phyloP scores from a whole-genome alignment of 192 early-diverging fungal genomes.

The Physocladia obscura region DNA sequence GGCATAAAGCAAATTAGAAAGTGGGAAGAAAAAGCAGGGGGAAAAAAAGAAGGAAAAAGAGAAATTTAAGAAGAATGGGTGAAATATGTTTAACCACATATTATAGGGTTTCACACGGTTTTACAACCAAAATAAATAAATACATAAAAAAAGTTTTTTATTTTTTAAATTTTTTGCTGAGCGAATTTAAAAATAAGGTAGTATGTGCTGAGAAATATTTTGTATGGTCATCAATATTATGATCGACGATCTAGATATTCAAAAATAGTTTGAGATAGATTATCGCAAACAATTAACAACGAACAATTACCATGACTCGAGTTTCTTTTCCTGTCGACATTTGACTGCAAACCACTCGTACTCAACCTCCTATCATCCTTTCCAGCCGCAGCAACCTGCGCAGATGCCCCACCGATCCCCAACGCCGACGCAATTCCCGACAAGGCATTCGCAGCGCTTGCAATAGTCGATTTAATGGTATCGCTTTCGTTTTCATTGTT shows the following conservation, averaged over 20 bases:
- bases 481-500: background rate
- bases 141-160: background rate
- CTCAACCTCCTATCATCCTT: no score
- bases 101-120: background rate
- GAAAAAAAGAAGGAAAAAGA: background rate
- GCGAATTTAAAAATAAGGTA: no score
- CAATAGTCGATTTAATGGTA: background rate
- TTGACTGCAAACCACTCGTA: background rate
- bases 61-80: background rate
- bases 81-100: no score
- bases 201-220: no score
- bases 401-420: background rate
- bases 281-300: no score
- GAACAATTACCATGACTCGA: slow-evolving; percentile 10
- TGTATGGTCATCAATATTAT: no score
- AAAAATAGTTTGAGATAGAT: no score
- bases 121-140: background rate
- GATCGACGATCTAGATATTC: no score
- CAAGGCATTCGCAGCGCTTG: background rate
- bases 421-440: slow-evolving; percentile 19
- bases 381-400: no score
- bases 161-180: no score
- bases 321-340: slow-evolving; percentile 3
- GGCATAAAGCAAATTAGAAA: no score
- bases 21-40: no score